Base-by-base conservation (phyloP, 495 filamentous ascomycete species). In the Immersiella caudata region DNA sequence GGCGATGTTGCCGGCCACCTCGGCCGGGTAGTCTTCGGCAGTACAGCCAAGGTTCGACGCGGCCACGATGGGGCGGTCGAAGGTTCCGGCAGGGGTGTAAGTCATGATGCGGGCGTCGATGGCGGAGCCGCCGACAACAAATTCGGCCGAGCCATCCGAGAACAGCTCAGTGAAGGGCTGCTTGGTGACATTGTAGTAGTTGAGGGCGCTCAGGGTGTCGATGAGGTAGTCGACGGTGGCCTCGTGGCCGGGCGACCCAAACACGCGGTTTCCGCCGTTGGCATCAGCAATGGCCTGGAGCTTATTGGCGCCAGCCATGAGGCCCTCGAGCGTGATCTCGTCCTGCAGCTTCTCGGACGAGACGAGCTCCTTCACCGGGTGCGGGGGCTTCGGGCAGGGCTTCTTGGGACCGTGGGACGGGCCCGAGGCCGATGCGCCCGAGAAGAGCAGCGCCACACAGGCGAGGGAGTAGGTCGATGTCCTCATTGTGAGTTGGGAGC, bases 141-240 rank as follows among this genome's bases (percentile, higher is more conserved):
- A 69, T 69, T 75, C 60, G 74, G 76, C 64, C 74, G 75, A 71
- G 29, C 68, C 74, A 36, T 71, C 62, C 5, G 77, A 76, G 68
- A 72, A 76, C 62, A 75, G 69, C 54, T 77, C 79, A 36, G 60
- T 73, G 76, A 88, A 90, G 2, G 81, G 75, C 74, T 92, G 89
- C 67, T 82, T 83, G 68, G 80, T 76, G 60, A 90, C 81, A 74
- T 83, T 71, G 76, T 91, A 92, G 80, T 89, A 90, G 64, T 81
- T 79, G 29, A 75, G 69, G 1, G 64, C 58, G 12, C 73, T 79
- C 54, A 89, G 76, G 55, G 81, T 75, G 40, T 81, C 73, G 68
- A 85, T 85, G 70, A 92, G 72, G 67, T 82, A 92, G 51, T 90
- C 79, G 63, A 90, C 83, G 0, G 87, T 92, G 67, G 82, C 80